Evolutionary conservation across 257 asterid species (phyloP), one percentile per base, ranked within the genome.

Genomic region (Sherardia arvensis): DNA sequence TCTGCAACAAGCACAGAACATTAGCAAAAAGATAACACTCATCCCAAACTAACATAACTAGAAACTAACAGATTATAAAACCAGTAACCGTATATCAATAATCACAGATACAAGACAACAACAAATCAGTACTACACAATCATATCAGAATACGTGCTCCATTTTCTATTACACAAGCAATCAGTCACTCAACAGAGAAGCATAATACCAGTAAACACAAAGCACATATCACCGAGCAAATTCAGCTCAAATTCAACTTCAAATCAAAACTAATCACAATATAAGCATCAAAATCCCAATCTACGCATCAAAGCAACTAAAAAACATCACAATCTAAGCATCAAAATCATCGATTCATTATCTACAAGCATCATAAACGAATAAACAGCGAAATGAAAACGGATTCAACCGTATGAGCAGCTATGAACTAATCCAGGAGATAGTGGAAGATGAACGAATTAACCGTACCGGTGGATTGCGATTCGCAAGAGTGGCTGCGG

Each of bases 401-500:
- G 4, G 48, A 32, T 32, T 18, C 15, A 20, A 59, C 11, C 26
- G 27, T 21, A 36, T 12, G 8, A 22, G 26, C 55, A 26, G 21
- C 20, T 26, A 28, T 29, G 0, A 28, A 63, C 63, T 2, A 63
- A 25, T 34, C 1, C 11, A 7, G 25, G 22, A 10, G 21, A n/a
- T 3, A 23, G 21, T 2, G 14, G 1, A 12, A 3, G 51, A 49
- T 25, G 32, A 40, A 45, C 0, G 59, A 12, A 23, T 2, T 43
- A 2, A 64, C 7, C 22, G 15, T 64, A 48, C 60, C 68, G 22
- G 43, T 40, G 8, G 21, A 17, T 18, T 15, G 66, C 45, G 53
- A 25, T 38, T 7, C n/a, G 66, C 66, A 21, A 53, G 23, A 6
- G 27, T 12, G 56, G 21, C 66, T 62, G 40, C 57, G 60, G 68